Conservation (phyloP, 1,284 basidiomycete species). For the Papiliotrema fonsecae region DNA sequence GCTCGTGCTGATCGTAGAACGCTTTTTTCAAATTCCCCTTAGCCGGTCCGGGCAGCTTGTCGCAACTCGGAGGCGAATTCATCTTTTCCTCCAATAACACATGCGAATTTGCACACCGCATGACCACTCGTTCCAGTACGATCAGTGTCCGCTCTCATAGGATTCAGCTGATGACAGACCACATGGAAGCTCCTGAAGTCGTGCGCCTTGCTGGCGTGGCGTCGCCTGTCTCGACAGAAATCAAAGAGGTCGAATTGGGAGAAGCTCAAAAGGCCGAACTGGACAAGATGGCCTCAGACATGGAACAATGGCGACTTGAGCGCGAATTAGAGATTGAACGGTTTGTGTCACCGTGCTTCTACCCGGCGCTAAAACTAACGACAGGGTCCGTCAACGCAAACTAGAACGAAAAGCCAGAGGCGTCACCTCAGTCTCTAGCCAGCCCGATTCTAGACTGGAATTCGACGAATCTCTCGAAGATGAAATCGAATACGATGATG, state of each 20-base stretch:
- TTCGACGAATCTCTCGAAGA: too few species aligned
- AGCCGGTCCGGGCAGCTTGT: constrained; percentile 35
- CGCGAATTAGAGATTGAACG: constrained; percentile 32
- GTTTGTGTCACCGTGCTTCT: too few species aligned
- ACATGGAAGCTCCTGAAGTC: constrained; percentile 46
- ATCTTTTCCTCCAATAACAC: constrained; percentile 32
- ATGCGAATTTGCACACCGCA: constrained; percentile 47
- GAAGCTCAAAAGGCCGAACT: constrained; percentile 26
- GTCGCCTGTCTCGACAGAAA: constrained; percentile 21
- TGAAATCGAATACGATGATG: too few species aligned
- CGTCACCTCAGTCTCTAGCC: too few species aligned
- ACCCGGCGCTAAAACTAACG: too few species aligned
- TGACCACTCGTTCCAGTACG: constrained; percentile 43
- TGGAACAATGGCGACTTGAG: constrained; percentile 25
- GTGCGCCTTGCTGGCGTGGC: constrained; percentile 28
- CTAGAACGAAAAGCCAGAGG: too few species aligned
- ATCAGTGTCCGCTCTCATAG: not conserved
- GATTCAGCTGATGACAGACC: constrained; percentile 22
- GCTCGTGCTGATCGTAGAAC: constrained; percentile 19
- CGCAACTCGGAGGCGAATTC: constrained; percentile 48
- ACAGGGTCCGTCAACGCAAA: too few species aligned
- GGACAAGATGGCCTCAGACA: constrained; percentile 27
- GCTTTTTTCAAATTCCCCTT: constrained; percentile 37
- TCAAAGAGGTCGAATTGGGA: constrained; percentile 16
- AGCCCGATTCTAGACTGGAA: too few species aligned